Percentiles rank a stretch among this genome's conserved stretches.
These are phyloP conservation scores for Cochlearia excelsa DNA, from an alignment of 345 rosid genomes.

Conservation along the genomic window DNA sequence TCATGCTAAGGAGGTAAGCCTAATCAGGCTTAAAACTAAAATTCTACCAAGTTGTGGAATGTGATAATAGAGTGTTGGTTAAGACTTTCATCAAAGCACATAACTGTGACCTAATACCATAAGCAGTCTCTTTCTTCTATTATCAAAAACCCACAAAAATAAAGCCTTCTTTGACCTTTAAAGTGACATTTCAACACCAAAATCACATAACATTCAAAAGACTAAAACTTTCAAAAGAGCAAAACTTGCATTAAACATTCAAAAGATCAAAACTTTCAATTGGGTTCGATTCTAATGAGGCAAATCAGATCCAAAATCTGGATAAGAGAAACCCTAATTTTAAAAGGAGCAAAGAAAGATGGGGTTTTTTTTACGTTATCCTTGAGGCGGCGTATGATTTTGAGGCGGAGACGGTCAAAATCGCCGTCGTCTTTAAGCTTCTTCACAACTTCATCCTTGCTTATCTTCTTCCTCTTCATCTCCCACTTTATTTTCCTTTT, in stretches of 20 bases:
- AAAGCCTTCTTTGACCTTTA: no score
- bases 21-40: not conserved
- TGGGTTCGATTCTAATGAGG: not conserved
- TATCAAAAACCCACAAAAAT: no score
- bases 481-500: not conserved
- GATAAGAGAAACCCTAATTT: constrained; percentile 19
- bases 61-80: not conserved
- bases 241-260: not conserved
- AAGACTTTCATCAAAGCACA: no score
- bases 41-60: not conserved
- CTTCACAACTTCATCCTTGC: constrained; percentile 66
- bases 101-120: no score
- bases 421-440: constrained; percentile 87
- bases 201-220: no score
- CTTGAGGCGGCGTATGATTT: constrained; percentile 81
- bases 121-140: no score
- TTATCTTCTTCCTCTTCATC: constrained; percentile 31
- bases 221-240: not conserved
- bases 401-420: constrained; percentile 83
- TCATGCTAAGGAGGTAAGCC: not conserved
- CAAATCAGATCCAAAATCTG: not conserved
- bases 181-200: no score
- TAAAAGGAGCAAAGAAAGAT: not conserved
- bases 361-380: constrained; percentile 43
- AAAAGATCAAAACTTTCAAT: not conserved